Base-by-base conservation (phyloP, 805 yeast genomes). In the Kluyveromyces lactis region DNA sequence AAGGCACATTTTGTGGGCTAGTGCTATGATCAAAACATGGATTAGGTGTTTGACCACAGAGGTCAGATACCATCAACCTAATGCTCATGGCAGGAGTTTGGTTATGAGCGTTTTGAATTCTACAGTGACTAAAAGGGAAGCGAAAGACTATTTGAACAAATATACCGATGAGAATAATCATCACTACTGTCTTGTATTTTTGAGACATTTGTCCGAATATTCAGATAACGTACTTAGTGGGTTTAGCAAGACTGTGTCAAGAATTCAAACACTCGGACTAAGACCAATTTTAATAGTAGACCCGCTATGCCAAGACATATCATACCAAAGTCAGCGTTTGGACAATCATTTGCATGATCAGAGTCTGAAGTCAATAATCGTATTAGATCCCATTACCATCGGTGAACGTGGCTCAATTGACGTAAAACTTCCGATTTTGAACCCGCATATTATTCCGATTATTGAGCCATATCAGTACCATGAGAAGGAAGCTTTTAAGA, bases 121-220 rank as follows among this genome's bases (percentile, higher is more conserved):
- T 1, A 85, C 97, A 3, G 94, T 97, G 4, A 90, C 97, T 1
- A 89, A 86, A 57, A 69, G 98, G 44, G 97, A 90, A 55, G 95
- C 95, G 4, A 72, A 76, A 46, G 82, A 81, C 47, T 90, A 89
- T 55, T 63, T 90, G 34, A 67, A 75, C 26, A 84, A 81, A 53
- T 90, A 89, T 55, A 62, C 71, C 1, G 38, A 50, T 34, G 53
- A 48, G 13, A 41, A 46, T 2, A 37, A 40, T 2, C 41, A 34
- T 12, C 55, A 58, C 41, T 47, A 53, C 37, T 57, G 62, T 26
- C 21, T 61, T 24, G 34, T 61, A n/a, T 33, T 56, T 23, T 41
- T 60, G 11, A 55, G 62, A 13, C 47, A 56, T 36, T 12, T 52
- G 16, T 43, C 43, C n/a, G 29, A 39, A 4, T 38, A 38, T 4